phyloP scores from a whole-genome alignment of 2,329 filamentous ascomycete genomes.

The Aspergillus pseudonomiae region DNA sequence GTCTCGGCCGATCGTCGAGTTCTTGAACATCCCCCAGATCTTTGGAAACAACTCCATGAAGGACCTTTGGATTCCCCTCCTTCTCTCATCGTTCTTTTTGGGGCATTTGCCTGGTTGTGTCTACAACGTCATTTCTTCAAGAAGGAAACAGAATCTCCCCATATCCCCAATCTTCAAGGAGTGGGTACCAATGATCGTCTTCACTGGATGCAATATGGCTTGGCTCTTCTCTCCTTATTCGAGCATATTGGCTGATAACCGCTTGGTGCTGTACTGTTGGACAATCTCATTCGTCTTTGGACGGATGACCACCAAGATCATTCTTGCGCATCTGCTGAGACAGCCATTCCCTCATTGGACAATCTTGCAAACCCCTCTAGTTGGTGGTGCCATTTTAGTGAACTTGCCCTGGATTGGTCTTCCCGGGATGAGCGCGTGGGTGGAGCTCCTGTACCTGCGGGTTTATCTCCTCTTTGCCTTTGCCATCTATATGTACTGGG shows the following conservation, averaged over 20 bases:
- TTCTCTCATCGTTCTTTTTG: conserved; percentile 66
- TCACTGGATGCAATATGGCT: conserved; percentile 70
- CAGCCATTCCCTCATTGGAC: conserved; percentile 98
- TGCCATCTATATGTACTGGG: conserved; percentile 92
- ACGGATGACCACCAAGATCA: conserved; percentile 98
- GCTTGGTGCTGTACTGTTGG: conserved; percentile 86
- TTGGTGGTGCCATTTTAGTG: conserved; percentile 79
- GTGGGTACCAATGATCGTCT: conserved; percentile 89
- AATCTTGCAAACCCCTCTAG: conserved; percentile 80
- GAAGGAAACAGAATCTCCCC: conserved; percentile 71
- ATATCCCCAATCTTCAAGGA: conserved; percentile 84
- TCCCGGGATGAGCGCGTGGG: conserved; percentile 62
- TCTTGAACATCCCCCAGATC: conserved; percentile 65
- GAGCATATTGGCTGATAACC: conserved; percentile 77
- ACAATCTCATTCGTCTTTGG: conserved; percentile 98
- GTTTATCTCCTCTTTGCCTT: conserved; percentile 81
- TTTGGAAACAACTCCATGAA: conserved; percentile 75
- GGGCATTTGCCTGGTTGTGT: conserved; percentile 88
- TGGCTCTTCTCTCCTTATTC: conserved; percentile 94
- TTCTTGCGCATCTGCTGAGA: conserved; percentile 87
- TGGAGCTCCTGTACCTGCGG: conserved; percentile 81
- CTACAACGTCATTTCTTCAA: conserved; percentile 78
- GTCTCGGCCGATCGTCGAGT: conserved; percentile 71
- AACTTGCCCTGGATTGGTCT: conserved; percentile 81
- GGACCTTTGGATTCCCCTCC: conserved; percentile 82